A percentile compares a stretch with the other conserved stretches of the same genome.
Evolutionary conservation across 2,329 filamentous ascomycete genomes (phyloP).

Genomic region (Aphanocladium album): DNA sequence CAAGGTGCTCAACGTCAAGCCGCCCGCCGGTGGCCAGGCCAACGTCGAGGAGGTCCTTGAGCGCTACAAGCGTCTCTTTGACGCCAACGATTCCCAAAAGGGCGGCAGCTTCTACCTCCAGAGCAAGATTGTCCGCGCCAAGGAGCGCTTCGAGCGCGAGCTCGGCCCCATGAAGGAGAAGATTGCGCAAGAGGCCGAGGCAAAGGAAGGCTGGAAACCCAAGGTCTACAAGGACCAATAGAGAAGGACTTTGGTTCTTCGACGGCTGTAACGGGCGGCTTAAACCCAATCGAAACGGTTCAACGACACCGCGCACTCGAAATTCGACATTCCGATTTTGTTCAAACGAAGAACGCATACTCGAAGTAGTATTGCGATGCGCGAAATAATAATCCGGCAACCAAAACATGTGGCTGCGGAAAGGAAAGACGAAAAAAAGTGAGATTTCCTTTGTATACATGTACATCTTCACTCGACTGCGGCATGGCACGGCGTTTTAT

Average conservation of each 20-base stretch:
- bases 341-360: neutral
- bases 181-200: slow-evolving; percentile 68
- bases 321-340: neutral
- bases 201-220: slow-evolving; percentile 84
- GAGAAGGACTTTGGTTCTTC: slow-evolving; percentile 5
- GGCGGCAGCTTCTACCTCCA: slow-evolving; percentile 97
- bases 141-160: slow-evolving; percentile 89
- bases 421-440: slow-evolving; percentile 10
- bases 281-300: neutral
- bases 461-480: slow-evolving; percentile 51
- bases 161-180: slow-evolving; percentile 66
- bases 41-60: slow-evolving; percentile 76
- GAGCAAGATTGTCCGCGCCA: slow-evolving; percentile 88
- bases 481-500: slow-evolving; percentile 48
- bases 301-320: neutral
- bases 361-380: neutral
- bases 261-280: neutral
- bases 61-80: slow-evolving; percentile 91
- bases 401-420: neutral
- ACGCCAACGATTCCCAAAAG: slow-evolving; percentile 89
- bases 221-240: slow-evolving; percentile 88
- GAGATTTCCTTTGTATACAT: slow-evolving; percentile 30
- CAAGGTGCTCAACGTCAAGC: slow-evolving; percentile 93
- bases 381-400: neutral
- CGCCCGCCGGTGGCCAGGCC: slow-evolving; percentile 66